A percentile compares a stretch with the other conserved stretches of the same genome.
Evolutionary conservation across 495 filamentous ascomycete species (phyloP).

Genomic region (Rusavskia elegans): DNA sequence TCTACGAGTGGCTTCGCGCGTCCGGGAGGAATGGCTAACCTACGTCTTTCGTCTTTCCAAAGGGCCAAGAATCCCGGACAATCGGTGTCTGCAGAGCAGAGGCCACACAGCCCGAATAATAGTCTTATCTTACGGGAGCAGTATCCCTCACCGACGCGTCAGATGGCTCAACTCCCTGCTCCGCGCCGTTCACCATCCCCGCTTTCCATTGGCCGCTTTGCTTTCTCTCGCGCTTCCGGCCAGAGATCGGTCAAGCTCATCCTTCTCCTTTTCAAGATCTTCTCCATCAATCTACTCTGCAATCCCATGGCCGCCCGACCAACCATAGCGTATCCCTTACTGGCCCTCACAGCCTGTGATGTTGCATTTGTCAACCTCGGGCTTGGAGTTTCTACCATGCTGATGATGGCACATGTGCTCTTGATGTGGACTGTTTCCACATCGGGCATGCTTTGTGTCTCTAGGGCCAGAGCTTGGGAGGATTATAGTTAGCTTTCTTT

Average conservation of each 20-base stretch:
- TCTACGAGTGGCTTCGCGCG: constrained; percentile 17
- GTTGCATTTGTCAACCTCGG: constrained; percentile 8
- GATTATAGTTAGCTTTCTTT: background rate
- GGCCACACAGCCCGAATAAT: constrained; percentile 16
- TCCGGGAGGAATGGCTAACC: constrained; percentile 6
- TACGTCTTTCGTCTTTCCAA: constrained; percentile 5
- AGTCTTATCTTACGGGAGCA: constrained; percentile 16
- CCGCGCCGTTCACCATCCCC: constrained; percentile 10
- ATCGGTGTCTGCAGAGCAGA: constrained; percentile 1
- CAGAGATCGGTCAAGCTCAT: constrained; percentile 13
- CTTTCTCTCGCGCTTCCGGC: background rate
- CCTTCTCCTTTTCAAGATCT: constrained; percentile 40
- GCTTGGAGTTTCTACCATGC: background rate
- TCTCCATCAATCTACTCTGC: constrained; percentile 40
- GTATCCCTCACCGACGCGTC: constrained; percentile 15
- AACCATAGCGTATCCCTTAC: constrained; percentile 43
- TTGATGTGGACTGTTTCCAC: constrained; percentile 1
- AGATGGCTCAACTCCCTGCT: constrained; percentile 1
- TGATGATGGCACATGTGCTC: constrained; percentile 9
- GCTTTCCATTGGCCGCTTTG: background rate
- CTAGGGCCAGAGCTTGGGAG: background rate
- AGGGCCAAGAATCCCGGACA: constrained; percentile 1
- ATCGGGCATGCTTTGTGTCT: constrained; percentile 5
- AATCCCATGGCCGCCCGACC: constrained; percentile 41
- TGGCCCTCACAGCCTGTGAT: constrained; percentile 41